Evolutionary conservation across 2,329 filamentous ascomycete species (phyloP), one percentile per base, ranked within the genome.

Genomic region (Calonectria pseudoturangicola): DNA sequence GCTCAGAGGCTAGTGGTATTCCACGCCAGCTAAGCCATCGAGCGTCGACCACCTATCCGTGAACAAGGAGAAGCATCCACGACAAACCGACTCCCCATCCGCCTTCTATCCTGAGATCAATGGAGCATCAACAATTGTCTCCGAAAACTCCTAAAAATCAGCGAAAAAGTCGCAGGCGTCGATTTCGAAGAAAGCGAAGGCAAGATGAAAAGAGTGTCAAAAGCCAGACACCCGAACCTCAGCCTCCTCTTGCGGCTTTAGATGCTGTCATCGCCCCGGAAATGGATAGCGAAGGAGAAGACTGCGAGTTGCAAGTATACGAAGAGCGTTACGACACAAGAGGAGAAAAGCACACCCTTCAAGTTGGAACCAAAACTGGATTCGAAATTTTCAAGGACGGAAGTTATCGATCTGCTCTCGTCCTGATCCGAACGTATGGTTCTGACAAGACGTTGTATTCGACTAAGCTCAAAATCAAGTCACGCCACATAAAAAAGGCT

Each of bases 271-370:
- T 21, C 39, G 12, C 15, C 21, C 2, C n/a, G 16, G 47, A 21
- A 16, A 8, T n/a, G 21, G 58, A 45, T n/a, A 47, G 25, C n/a
- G 66, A 45, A 10, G 66, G 51, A 9, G 51, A 51, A 18, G 54
- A 62, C 21, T 58, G 48, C n/a, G 64, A 67, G 36, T 6, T 67
- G 1, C 64, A 56, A 3, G 50, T 8, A 27, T 67, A 67, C 16
- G 64, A 58, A 33, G 12, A 4, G 3, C 48, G 64, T 12, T 45
- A n/a, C 30, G 50, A 67, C 28, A 30, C 36, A 10, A 48, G 36
- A 30, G 64, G 64, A 8, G n/a, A 58, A 45, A n/a, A 13, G 6
- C 7, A 16, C 18, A 28, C 10, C 7, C 48, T 67, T 4, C 64
- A 21, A 6, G 64, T 67, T 5, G 64, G 36, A 9, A 67, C 48